Evolutionary conservation across 2,329 filamentous ascomycete species (phyloP).

Genomic region (Scedosporium minutisporum): DNA sequence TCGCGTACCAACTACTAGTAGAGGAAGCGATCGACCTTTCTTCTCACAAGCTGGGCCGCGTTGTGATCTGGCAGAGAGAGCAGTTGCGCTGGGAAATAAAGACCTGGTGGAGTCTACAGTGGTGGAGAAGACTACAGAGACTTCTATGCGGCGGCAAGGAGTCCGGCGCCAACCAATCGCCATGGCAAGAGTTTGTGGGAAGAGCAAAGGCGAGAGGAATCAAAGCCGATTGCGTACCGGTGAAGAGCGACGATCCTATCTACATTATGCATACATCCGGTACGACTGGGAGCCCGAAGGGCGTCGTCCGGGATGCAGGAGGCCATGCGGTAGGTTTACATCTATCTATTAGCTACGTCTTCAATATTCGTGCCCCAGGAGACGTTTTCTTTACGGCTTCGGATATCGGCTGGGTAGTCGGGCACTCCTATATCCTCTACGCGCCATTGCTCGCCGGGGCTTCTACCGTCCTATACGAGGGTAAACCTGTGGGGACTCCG

Average conservation of each 20-base stretch:
- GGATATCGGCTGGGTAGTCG: constrained; percentile 76
- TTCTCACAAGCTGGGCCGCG: constrained; percentile 59
- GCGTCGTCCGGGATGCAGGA: constrained; percentile 71
- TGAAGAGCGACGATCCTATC: constrained; percentile 65
- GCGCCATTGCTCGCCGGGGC: constrained; percentile 77
- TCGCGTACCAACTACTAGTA: constrained; percentile 67
- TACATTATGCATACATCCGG: constrained; percentile 88
- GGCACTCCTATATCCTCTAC: constrained; percentile 76
- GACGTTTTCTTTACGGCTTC: constrained; percentile 67
- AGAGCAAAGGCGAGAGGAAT: constrained; percentile 53
- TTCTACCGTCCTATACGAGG: constrained; percentile 81
- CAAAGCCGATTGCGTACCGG: constrained; percentile 65
- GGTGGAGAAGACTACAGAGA: constrained; percentile 42
- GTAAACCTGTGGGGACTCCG: constrained; percentile 83
- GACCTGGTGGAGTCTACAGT: constrained; percentile 61
- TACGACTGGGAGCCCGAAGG: constrained; percentile 75
- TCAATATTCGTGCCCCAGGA: constrained; percentile 71
- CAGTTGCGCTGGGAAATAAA: constrained; percentile 59
- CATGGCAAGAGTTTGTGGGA: too few species aligned
- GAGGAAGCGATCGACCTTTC: constrained; percentile 61
- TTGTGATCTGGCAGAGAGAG: constrained; percentile 77
- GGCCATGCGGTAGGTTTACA: constrained; percentile 81
- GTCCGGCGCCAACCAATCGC: too few species aligned
- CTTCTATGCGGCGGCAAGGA: too few species aligned
- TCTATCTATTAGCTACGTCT: constrained; percentile 72